Conservation (phyloP, 371 early-diverging fungal genomes). For the Dinochytrium kinnereticum region DNA sequence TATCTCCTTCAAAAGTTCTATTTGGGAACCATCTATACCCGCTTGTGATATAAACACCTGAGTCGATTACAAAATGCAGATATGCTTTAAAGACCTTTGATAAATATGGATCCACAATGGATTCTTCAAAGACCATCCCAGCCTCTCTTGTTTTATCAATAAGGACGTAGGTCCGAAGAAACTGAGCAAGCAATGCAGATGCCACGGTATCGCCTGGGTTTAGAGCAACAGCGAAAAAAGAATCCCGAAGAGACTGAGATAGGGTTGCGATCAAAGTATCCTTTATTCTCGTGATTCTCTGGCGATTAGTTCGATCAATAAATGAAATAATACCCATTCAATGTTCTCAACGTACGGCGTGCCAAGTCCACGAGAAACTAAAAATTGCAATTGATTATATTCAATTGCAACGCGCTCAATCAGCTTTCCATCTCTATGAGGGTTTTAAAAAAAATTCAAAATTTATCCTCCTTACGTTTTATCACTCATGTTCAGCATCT, state of each 20-base stretch:
- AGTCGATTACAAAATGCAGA: not conserved
- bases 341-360: conserved; percentile 72
- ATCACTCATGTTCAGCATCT: not conserved
- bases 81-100: conserved; percentile 47
- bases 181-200: conserved; percentile 69
- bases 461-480: not conserved
- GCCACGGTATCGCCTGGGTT: conserved; percentile 50
- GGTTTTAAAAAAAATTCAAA: too few species aligned
- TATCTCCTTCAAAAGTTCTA: conserved; percentile 57
- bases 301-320: not conserved
- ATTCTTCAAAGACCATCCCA: conserved; percentile 65
- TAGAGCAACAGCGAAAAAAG: conserved; percentile 44
- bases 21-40: not conserved
- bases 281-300: conserved; percentile 78
- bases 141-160: conserved; percentile 78
- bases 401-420: conserved; percentile 88
- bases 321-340: conserved; percentile 64
- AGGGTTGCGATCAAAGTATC: conserved; percentile 58
- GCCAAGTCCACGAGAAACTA: conserved; percentile 68
- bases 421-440: conserved; percentile 55
- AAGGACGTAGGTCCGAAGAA: conserved; percentile 72
- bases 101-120: conserved; percentile 64
- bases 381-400: conserved; percentile 82
- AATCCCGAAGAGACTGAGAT: conserved; percentile 44
- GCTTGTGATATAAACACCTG: not conserved